Evolutionary conservation across 2,329 filamentous ascomycete species (phyloP).

Genomic region (Thermomyces lanuginosus): DNA sequence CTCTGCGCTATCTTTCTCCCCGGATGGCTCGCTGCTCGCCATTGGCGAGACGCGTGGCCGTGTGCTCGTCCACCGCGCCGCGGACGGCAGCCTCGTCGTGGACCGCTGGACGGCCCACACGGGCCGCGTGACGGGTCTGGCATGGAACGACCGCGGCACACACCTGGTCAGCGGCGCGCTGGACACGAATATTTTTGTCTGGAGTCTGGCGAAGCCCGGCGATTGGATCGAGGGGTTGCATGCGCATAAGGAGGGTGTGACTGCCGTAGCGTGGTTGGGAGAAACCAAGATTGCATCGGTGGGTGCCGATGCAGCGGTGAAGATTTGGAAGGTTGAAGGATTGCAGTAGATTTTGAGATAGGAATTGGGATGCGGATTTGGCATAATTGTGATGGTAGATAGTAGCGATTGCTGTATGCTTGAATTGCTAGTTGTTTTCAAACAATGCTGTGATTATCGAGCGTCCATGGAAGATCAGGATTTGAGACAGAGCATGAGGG

Average conservation of each 20-base stretch:
- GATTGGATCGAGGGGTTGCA: slow-evolving; percentile 70
- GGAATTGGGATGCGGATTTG: too few species aligned
- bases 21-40: slow-evolving; percentile 59
- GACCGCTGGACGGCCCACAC: slow-evolving; percentile 64
- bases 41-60: slow-evolving; percentile 73
- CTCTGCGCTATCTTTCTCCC: slow-evolving; percentile 69
- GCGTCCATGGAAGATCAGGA: too few species aligned
- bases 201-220: slow-evolving; percentile 71
- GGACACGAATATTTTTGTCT: slow-evolving; percentile 84
- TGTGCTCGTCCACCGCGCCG: slow-evolving; percentile 62
- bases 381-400: too few species aligned
- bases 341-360: slow-evolving; percentile 27
- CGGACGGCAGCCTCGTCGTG: slow-evolving; percentile 54
- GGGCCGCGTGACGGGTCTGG: slow-evolving; percentile 47
- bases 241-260: slow-evolving; percentile 91
- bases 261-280: slow-evolving; percentile 66
- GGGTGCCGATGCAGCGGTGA: slow-evolving; percentile 78
- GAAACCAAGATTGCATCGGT: slow-evolving; percentile 54
- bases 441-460: too few species aligned
- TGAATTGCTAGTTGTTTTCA: too few species aligned
- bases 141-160: slow-evolving; percentile 64
- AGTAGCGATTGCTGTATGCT: too few species aligned
- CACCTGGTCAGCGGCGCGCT: slow-evolving; percentile 71
- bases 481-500: too few species aligned
- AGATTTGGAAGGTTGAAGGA: slow-evolving; percentile 60